phyloP scores from a whole-genome alignment of 257 asterid species.

The Plectranthus barbatus region DNA sequence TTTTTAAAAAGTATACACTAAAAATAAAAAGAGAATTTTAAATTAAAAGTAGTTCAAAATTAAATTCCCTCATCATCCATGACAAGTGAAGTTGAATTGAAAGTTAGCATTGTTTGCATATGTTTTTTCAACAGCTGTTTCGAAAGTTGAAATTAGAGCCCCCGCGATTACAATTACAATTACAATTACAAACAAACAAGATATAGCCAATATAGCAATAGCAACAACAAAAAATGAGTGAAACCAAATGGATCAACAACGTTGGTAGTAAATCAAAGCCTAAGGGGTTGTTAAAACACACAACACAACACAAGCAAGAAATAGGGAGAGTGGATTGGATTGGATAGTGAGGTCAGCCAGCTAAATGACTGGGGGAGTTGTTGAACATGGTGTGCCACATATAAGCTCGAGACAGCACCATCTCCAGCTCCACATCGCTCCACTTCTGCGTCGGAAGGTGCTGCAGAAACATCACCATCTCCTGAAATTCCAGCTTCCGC shows the following conservation, averaged over 20 bases:
- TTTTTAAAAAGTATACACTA: no score
- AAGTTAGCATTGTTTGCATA: no score
- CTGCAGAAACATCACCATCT: conserved; percentile 97
- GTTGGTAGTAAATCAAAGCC: not conserved
- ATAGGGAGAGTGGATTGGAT: not conserved
- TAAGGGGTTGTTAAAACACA: not conserved
- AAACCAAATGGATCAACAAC: not conserved
- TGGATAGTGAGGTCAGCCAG: conserved; percentile 42
- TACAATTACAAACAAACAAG: no score
- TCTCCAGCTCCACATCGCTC: conserved; percentile 74
- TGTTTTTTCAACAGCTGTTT: no score
- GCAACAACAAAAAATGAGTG: no score
- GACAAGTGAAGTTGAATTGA: no score
- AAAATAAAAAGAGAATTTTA: no score
- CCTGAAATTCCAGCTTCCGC: conserved; percentile 85
- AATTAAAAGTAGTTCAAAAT: no score
- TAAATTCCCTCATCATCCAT: no score
- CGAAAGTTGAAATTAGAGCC: no score
- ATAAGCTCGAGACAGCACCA: conserved; percentile 89
- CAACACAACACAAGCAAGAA: not conserved
- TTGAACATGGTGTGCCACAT: conserved; percentile 97
- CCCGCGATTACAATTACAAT: no score
- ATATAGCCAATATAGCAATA: no score
- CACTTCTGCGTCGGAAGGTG: conserved; percentile 84
- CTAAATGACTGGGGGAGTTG: conserved; percentile 86